Evolutionary conservation across 169 alveolate genomes (phyloP).

Genomic region (Plasmodium inui): DNA sequence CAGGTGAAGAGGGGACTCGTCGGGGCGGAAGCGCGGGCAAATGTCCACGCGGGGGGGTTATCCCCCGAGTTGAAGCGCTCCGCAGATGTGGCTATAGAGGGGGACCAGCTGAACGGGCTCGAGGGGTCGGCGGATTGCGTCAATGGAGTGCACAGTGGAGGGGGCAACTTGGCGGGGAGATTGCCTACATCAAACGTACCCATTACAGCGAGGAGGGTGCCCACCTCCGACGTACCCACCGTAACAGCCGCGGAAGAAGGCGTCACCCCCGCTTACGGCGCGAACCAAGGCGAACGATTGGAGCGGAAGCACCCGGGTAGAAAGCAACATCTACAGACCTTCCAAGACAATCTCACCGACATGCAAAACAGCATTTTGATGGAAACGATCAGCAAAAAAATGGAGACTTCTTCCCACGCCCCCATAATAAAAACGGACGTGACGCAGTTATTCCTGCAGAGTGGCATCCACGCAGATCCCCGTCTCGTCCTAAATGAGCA

Average conservation of each 20-base stretch:
- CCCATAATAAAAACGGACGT: conserved; percentile 21
- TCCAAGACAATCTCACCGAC: conserved; percentile 56
- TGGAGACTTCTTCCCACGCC: conserved; percentile 23
- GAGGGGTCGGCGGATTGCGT: not conserved
- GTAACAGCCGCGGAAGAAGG: not conserved
- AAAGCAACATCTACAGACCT: conserved; percentile 21
- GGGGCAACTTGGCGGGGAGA: not conserved
- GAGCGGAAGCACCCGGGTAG: not conserved
- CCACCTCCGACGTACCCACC: not conserved
- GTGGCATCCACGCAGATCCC: not conserved
- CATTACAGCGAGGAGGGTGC: not conserved
- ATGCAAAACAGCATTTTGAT: conserved; percentile 65
- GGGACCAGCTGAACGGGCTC: not conserved
- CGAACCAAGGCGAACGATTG: not conserved
- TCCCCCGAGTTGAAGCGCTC: not conserved
- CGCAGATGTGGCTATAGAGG: not conserved
- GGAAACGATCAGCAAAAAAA: conserved; percentile 40
- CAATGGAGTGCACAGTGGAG: not conserved
- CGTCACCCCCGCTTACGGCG: not conserved
- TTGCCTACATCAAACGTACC: not conserved
- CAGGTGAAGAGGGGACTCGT: not conserved
- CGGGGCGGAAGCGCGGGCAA: not conserved
- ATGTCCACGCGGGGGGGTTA: not conserved
- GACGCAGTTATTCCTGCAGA: not conserved
- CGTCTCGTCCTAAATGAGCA: conserved; percentile 2